A percentile compares a stretch with the other conserved stretches of the same genome.
phyloP scores from a whole-genome alignment of 805 yeast genomes.

The Candida sonorensis region DNA sequence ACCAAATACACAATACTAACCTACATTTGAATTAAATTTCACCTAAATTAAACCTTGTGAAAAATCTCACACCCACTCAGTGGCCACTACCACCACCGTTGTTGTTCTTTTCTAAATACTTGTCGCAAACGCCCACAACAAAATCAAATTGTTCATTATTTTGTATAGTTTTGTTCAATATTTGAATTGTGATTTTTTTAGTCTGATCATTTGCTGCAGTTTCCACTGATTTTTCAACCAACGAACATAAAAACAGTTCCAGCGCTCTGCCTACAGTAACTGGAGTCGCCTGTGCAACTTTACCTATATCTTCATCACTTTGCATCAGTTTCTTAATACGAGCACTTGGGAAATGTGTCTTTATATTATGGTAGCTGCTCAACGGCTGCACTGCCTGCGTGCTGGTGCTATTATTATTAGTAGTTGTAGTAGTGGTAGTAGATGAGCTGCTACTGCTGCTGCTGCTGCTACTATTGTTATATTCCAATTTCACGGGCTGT shows the following conservation, averaged over 20 bases:
- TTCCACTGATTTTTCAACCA: slow-evolving; percentile 76
- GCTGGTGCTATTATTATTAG: not conserved
- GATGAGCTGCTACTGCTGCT: no score
- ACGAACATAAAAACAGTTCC: slow-evolving; percentile 83
- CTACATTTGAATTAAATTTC: no score
- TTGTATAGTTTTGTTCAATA: slow-evolving; percentile 76
- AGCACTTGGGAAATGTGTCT: slow-evolving; percentile 87
- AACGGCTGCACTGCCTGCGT: not conserved
- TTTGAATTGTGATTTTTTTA: slow-evolving; percentile 75
- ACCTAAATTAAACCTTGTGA: no score
- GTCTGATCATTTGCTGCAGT: slow-evolving; percentile 72
- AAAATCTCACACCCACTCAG: no score
- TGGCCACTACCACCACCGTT: not conserved
- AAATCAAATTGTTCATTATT: slow-evolving; percentile 91
- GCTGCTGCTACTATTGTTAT: no score
- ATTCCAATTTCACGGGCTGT: not conserved
- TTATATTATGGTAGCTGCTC: slow-evolving; percentile 41
- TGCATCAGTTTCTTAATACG: slow-evolving; percentile 96
- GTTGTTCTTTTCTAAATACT: slow-evolving; percentile 13
- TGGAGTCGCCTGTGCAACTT: slow-evolving; percentile 98
- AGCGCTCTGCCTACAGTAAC: slow-evolving; percentile 95
- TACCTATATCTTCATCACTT: slow-evolving; percentile 96
- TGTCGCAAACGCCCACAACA: slow-evolving; percentile 56
- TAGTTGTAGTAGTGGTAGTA: not conserved
- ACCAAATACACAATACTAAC: no score